These are phyloP conservation scores for Colletotrichum chrysophilum DNA, from an alignment of 2,329 filamentous ascomycete genomes.

Conservation along the genomic window DNA sequence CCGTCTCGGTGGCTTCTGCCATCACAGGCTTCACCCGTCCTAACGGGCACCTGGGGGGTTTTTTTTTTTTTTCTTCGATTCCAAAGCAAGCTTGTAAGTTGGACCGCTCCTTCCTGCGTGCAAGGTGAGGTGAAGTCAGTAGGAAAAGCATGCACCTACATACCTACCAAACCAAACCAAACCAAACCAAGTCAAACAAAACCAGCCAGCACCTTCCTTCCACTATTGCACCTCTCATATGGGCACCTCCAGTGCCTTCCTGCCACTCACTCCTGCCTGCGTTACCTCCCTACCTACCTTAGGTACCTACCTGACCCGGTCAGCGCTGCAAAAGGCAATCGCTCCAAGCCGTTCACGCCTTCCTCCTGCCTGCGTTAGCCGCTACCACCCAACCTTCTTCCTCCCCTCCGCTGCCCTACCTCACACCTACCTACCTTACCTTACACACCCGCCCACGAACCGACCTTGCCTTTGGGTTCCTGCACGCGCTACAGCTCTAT, in stretches of 20 bases:
- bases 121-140: not conserved
- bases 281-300: not conserved
- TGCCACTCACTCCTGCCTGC: not conserved
- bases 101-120: not conserved
- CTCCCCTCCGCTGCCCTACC: not conserved
- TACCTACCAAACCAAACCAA: not conserved
- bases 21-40: not conserved
- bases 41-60: not conserved
- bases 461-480: not conserved
- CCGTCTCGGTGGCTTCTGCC: not conserved
- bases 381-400: not conserved
- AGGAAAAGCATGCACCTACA: not conserved
- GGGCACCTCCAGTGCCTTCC: too few relatives aligned
- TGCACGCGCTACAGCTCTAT: constrained; percentile 2
- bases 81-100: not conserved
- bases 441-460: not conserved
- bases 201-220: not conserved
- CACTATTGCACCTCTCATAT: not conserved
- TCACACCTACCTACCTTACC: not conserved
- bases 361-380: not conserved
- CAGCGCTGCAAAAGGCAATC: not conserved
- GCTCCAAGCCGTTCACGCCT: not conserved
- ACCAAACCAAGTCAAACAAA: not conserved
- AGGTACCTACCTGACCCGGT: not conserved
- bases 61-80: too few relatives aligned